Percentiles rank a stretch among this genome's conserved stretches.
phyloP scores from a whole-genome alignment of 2,329 filamentous ascomycete species.

The Geosmithia putterillii region DNA sequence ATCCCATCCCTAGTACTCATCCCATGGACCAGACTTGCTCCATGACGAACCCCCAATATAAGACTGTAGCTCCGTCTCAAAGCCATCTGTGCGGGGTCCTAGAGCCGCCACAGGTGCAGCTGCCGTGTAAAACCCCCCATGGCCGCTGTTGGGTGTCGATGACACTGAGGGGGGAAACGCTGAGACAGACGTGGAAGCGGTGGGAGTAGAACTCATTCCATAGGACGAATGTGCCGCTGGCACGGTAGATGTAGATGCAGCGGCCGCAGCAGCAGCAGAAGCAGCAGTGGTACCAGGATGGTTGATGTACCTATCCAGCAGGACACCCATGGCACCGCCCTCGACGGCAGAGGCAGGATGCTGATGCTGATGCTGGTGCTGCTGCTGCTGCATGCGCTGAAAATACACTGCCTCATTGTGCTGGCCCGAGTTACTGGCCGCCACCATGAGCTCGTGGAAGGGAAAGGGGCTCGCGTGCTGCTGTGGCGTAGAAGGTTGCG shows the following conservation, averaged over 20 bases:
- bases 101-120: constrained; percentile 6
- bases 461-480: no score
- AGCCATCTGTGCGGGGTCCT: constrained; percentile 28
- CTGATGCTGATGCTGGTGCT: background rate
- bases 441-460: background rate
- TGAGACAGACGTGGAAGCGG: no score
- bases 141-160: no score
- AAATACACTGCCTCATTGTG: background rate
- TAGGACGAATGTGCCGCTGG: background rate
- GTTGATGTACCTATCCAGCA: no score
- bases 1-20: background rate
- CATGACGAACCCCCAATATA: constrained; percentile 24
- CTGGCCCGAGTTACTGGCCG: background rate
- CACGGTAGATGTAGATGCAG: background rate
- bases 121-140: no score
- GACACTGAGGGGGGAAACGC: no score
- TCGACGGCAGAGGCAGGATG: no score
- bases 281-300: no score
- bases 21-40: background rate
- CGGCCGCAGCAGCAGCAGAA: background rate
- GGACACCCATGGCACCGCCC: no score
- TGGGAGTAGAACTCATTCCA: no score
- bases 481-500: background rate
- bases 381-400: background rate
- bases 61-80: constrained; percentile 30